Conservation (phyloP, 768 basidiomycete genomes). For the Calocera viscosa region DNA sequence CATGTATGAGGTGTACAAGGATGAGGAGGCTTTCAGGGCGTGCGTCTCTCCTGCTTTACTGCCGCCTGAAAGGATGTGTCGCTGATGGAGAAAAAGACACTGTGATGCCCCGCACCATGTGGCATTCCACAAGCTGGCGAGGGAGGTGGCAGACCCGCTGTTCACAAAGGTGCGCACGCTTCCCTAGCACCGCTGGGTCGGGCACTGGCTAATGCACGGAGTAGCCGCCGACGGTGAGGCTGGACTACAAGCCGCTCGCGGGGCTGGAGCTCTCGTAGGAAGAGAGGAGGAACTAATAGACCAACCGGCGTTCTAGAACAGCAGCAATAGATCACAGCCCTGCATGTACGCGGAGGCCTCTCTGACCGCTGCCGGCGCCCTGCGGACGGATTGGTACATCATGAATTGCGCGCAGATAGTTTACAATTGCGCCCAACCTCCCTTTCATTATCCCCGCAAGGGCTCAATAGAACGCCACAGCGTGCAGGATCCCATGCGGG, state of each 20-base stretch:
- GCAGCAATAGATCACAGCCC: no score
- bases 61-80: background rate
- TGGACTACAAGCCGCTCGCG: background rate
- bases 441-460: background rate
- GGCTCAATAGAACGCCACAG: conserved; percentile 72
- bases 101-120: background rate
- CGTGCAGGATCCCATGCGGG: conserved; percentile 82
- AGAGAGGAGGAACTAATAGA: no score
- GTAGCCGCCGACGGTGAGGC: background rate
- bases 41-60: background rate
- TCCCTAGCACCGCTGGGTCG: background rate
- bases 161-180: background rate
- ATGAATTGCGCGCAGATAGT: no score
- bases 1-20: conserved; percentile 1
- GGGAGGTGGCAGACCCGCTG: background rate
- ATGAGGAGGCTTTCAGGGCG: background rate
- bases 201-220: background rate
- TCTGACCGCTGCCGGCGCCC: no score
- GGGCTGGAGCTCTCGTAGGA: no score
- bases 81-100: background rate
- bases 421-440: no score
- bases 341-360: no score
- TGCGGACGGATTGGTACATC: no score
- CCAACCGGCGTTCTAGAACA: no score
- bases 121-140: background rate